phyloP scores from a whole-genome alignment of 345 rosid genomes.

The Gynandropsis gynandra region DNA sequence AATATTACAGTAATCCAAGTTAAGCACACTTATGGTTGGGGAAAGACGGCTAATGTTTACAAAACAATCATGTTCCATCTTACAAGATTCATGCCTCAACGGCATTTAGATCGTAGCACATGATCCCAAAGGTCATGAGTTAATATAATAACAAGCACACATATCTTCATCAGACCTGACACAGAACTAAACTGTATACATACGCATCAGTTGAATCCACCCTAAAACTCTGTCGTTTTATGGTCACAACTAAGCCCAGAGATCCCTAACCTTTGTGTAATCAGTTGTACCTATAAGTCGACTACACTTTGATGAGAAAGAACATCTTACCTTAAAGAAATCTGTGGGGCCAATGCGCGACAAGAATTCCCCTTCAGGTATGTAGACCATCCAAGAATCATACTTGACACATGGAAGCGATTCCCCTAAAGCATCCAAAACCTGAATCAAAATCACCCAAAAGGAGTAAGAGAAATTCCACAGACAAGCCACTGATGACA shows the following conservation, averaged over 20 bases:
- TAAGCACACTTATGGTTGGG: too few species aligned
- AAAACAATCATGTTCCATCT: too few species aligned
- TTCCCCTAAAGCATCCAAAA: slow-evolving; percentile 85
- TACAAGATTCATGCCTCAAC: too few species aligned
- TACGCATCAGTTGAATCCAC: too few species aligned
- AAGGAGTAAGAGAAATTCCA: slow-evolving; percentile 2
- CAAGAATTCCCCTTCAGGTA: slow-evolving; percentile 90
- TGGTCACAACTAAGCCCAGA: too few species aligned
- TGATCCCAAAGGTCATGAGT: neutral
- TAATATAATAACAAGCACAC: neutral
- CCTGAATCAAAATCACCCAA: slow-evolving; percentile 37
- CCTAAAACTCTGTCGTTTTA: too few species aligned
- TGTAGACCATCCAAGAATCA: slow-evolving; percentile 95
- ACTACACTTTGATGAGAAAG: neutral
- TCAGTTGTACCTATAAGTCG: too few species aligned
- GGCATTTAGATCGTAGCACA: neutral
- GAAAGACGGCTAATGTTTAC: too few species aligned
- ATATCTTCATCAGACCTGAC: too few species aligned
- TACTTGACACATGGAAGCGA: slow-evolving; percentile 69
- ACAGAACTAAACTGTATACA: too few species aligned
- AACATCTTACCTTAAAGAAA: slow-evolving; percentile 62
- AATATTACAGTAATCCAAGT: too few species aligned
- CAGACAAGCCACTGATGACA: neutral
- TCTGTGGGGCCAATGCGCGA: slow-evolving; percentile 89
- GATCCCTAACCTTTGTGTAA: too few species aligned